phyloP scores from a whole-genome alignment of 176 grass and related monocot species.

The Themeda triandra region DNA sequence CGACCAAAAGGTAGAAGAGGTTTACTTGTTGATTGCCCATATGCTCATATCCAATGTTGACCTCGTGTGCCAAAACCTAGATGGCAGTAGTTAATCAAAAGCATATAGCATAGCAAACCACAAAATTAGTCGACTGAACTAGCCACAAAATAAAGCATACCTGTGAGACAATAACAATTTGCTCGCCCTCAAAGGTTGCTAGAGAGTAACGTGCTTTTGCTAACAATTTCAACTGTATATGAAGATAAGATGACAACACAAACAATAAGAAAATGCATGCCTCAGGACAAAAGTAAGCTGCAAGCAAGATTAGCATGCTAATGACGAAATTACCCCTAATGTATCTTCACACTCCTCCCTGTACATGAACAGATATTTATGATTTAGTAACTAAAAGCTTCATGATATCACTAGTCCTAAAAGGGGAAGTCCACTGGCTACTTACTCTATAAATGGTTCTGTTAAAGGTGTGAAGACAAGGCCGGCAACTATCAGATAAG shows the following conservation, averaged over 20 bases:
- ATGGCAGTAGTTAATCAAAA: background rate
- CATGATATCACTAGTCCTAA: constrained; percentile 10
- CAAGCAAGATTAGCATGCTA: constrained; percentile 19
- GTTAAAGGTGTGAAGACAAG: constrained; percentile 98
- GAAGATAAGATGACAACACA: constrained; percentile 12
- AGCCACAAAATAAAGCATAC: constrained; percentile 31
- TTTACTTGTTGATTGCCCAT: constrained; percentile 94
- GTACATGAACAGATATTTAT: constrained; percentile 37
- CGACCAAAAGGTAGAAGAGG: background rate
- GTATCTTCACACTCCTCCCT: constrained; percentile 93
- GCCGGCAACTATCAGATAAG: constrained; percentile 89
- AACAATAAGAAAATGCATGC: constrained; percentile 7
- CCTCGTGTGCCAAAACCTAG: constrained; percentile 81
- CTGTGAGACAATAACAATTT: constrained; percentile 97
- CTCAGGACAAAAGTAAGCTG: constrained; percentile 21
- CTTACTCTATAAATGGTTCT: constrained; percentile 95
- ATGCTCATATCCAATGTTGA: constrained; percentile 90
- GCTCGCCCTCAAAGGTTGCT: constrained; percentile 80
- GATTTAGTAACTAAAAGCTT: constrained; percentile 20
- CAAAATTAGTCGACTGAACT: background rate
- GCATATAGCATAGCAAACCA: background rate
- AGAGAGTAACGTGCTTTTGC: constrained; percentile 92
- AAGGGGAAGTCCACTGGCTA: constrained; percentile 13
- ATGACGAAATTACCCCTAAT: constrained; percentile 73
- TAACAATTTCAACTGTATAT: constrained; percentile 75